A percentile compares a stretch with the other conserved stretches of the same genome.
phyloP scores from a whole-genome alignment of 192 early-diverging fungal genomes.

The Ramicandelaber brevisporus region DNA sequence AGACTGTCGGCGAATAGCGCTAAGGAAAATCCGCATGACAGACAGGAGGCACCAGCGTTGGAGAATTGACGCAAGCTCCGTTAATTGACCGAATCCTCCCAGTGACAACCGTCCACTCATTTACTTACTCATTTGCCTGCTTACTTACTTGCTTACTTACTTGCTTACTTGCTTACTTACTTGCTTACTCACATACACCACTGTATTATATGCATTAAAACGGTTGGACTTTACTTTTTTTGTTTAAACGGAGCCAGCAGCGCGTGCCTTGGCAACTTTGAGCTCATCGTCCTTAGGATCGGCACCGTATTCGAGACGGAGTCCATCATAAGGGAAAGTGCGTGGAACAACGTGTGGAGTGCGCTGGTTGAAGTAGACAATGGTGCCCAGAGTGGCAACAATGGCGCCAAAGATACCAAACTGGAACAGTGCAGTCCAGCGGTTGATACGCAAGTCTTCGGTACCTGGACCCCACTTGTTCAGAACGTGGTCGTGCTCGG shows the following conservation, averaged over 20 bases:
- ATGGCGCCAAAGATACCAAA: slow-evolving; percentile 1
- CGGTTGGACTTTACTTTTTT: too few species aligned
- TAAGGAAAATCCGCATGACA: background rate
- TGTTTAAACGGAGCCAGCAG: too few species aligned
- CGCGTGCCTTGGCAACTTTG: too few species aligned
- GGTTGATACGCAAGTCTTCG: slow-evolving; percentile 9
- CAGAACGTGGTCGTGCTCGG: slow-evolving; percentile 27
- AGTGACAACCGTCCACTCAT: too few species aligned
- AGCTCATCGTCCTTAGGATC: slow-evolving; percentile 1
- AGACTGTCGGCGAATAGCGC: background rate
- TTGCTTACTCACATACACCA: too few species aligned
- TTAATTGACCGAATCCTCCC: too few species aligned
- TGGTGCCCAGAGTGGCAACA: background rate
- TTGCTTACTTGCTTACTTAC: too few species aligned
- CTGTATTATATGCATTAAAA: too few species aligned
- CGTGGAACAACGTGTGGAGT: background rate
- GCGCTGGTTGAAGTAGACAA: background rate
- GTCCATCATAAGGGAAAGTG: background rate
- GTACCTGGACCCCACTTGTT: slow-evolving; percentile 27
- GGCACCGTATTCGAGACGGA: slow-evolving; percentile 1
- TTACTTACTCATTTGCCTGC: too few species aligned
- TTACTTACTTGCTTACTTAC: too few species aligned
- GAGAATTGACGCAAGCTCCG: too few species aligned
- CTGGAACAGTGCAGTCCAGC: slow-evolving; percentile 1
- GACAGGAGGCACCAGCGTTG: too few species aligned